Conservation (phyloP, 345 rosid genomes). For the Linum lewisii region DNA sequence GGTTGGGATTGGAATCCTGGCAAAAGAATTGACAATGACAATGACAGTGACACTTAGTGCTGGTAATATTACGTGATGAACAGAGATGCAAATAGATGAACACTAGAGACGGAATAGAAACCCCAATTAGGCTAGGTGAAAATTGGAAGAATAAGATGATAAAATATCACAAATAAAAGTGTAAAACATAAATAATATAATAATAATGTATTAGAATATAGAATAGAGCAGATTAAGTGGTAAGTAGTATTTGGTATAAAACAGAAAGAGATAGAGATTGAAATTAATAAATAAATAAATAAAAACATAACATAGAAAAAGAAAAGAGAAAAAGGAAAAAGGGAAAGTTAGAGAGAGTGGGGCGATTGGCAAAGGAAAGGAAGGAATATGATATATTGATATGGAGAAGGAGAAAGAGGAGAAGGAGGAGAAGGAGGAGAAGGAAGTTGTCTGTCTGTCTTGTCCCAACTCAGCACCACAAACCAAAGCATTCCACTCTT, state of each 20-base stretch:
- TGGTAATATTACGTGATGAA: conserved; percentile 1
- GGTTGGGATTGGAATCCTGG: neutral
- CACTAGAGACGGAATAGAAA: too few species aligned
- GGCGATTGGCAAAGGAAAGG: neutral
- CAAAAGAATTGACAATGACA: neutral
- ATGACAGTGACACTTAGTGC: neutral
- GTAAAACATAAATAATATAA: too few species aligned
- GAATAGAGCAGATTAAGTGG: too few species aligned
- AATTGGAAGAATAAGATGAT: too few species aligned
- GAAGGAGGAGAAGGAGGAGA: neutral
- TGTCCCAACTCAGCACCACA: neutral
- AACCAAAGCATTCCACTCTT: neutral
- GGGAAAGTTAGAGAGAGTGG: neutral
- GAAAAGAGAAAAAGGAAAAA: neutral
- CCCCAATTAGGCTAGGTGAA: too few species aligned
- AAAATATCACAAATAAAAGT: too few species aligned
- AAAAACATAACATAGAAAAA: neutral
- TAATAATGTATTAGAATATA: too few species aligned
- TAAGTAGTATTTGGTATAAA: too few species aligned
- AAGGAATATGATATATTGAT: neutral
- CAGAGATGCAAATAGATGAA: conserved; percentile 9
- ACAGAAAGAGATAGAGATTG: too few species aligned
- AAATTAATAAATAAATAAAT: too few species aligned
- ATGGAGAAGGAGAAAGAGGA: too few species aligned
- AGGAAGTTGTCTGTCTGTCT: neutral